Conservation (phyloP, 2,329 filamentous ascomycete genomes). For the Botrytis fabae region DNA sequence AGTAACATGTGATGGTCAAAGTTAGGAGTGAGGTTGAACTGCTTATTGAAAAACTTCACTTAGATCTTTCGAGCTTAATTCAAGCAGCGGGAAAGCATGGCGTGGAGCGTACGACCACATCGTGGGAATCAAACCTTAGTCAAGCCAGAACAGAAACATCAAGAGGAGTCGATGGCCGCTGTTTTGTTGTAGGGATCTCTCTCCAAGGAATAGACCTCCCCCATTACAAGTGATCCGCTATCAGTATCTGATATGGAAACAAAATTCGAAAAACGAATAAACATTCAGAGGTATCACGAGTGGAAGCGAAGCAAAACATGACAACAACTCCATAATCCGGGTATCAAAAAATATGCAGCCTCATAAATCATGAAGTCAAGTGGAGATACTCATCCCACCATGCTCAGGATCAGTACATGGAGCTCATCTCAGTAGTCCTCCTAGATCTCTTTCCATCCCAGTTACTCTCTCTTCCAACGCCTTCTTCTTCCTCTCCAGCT, state of each 20-base stretch:
- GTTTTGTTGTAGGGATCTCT: neutral
- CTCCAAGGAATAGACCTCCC: neutral
- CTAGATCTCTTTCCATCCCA: conserved; percentile 68
- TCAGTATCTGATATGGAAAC: neutral
- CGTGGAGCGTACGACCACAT: neutral
- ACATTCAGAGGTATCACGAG: neutral
- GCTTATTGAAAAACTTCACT: neutral
- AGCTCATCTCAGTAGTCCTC: conserved; percentile 48
- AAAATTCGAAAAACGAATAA: neutral
- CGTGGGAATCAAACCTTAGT: fast-evolving
- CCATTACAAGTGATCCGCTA: neutral
- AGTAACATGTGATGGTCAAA: neutral
- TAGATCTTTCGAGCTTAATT: neutral
- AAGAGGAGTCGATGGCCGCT: neutral
- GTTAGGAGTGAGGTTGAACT: neutral
- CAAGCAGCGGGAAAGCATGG: neutral
- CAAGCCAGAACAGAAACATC: neutral
- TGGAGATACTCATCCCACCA: conserved; percentile 1
- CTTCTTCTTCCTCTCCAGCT: conserved; percentile 63
- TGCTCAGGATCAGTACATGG: neutral
- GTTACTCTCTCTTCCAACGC: conserved; percentile 63
- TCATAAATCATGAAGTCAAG: conserved; percentile 13
- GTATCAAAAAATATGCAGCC: conserved; percentile 19
- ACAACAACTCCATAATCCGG: conserved; percentile 13
- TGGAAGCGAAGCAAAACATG: neutral